These are phyloP conservation scores for Luffa aegyptiaca DNA, from an alignment of 306 rosid species.

Conservation along the genomic window DNA sequence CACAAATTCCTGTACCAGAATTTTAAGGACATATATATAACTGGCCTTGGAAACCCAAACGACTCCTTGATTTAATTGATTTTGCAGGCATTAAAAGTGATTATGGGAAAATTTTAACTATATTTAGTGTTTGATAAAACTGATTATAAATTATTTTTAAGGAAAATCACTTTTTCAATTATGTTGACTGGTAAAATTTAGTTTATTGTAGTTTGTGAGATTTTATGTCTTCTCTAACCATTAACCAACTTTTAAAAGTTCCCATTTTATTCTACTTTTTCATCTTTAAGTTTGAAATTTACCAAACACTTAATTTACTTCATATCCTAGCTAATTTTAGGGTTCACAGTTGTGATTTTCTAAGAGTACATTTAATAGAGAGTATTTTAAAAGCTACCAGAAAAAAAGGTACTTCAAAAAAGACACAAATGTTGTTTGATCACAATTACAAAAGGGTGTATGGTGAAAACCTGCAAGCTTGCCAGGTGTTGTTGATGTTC, in stretches of 20 bases:
- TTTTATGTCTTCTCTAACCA: too few species aligned
- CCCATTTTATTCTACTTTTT: neutral
- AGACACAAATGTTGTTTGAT: neutral
- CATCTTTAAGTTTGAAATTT: neutral
- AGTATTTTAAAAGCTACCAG: too few species aligned
- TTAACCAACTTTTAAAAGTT: too few species aligned
- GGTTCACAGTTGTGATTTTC: too few species aligned
- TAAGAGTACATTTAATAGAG: too few species aligned
- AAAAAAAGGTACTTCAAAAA: neutral
- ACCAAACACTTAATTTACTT: too few species aligned
- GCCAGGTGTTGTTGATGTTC: conserved; percentile 99
- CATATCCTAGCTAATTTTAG: too few species aligned
- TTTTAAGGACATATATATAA: neutral
- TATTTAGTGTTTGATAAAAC: neutral
- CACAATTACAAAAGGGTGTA: conserved; percentile 4
- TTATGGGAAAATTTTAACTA: neutral
- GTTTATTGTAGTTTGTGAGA: too few species aligned
- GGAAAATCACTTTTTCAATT: too few species aligned
- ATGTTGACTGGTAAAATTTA: too few species aligned
- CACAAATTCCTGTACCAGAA: neutral
- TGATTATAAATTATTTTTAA: too few species aligned
- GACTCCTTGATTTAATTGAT: neutral
- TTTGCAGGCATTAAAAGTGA: neutral
- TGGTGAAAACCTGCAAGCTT: conserved; percentile 79
- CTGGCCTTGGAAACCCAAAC: neutral